Evolutionary conservation across 2,329 filamentous ascomycete genomes (phyloP).

Genomic region (Geosmithia morbida): DNA sequence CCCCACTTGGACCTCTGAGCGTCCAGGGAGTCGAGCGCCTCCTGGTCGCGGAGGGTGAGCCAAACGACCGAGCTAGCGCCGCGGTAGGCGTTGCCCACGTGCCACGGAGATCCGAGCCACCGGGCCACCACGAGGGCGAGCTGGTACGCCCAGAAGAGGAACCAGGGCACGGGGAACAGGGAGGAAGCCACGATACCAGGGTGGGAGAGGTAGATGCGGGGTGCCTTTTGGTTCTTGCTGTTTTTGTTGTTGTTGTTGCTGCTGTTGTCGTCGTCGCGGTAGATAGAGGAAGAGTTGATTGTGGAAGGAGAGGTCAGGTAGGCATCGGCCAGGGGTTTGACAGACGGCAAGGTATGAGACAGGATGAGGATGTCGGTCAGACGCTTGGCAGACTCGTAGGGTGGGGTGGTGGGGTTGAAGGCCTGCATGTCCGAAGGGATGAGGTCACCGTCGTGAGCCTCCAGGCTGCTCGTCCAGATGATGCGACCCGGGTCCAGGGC

Average conservation of each 20-base stretch:
- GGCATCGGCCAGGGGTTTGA: slow-evolving; percentile 35
- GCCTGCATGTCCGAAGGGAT: slow-evolving; percentile 63
- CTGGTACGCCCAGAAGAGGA: slow-evolving; percentile 58
- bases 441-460: slow-evolving; percentile 43
- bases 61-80: slow-evolving; percentile 67
- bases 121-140: slow-evolving; percentile 57
- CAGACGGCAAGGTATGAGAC: slow-evolving; percentile 53
- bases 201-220: slow-evolving; percentile 65
- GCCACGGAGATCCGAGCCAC: slow-evolving; percentile 78
- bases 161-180: slow-evolving; percentile 59
- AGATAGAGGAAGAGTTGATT: too few species aligned
- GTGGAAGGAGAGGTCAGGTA: slow-evolving; percentile 28
- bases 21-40: slow-evolving; percentile 39
- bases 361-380: slow-evolving; percentile 75
- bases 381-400: slow-evolving; percentile 82
- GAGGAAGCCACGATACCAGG: slow-evolving; percentile 76
- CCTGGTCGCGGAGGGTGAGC: slow-evolving; percentile 56
- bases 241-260: neutral
- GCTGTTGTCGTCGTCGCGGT: too few species aligned
- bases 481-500: slow-evolving; percentile 47
- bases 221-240: slow-evolving; percentile 15
- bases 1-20: slow-evolving; percentile 68
- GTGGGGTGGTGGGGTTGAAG: slow-evolving; percentile 33
- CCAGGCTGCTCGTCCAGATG: slow-evolving; percentile 78
- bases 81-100: slow-evolving; percentile 59